Base-by-base conservation (phyloP, 345 rosid genomes). In the Hypericum perforatum region DNA sequence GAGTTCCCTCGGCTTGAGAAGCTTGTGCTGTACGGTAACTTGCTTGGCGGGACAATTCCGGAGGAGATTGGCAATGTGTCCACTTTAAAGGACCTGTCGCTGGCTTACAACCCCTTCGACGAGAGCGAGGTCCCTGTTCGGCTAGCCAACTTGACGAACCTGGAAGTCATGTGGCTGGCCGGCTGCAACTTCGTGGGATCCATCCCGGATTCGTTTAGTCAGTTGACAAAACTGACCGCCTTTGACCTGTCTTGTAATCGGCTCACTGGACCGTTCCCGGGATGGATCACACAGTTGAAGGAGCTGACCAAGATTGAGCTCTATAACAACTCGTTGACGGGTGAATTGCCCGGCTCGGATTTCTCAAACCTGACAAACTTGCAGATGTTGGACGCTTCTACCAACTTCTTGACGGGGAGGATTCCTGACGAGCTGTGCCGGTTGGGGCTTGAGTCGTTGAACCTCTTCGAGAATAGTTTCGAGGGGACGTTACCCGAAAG, bases 251-350 rank as follows among this genome's bases (percentile, higher is more conserved):
- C 84, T 5, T 0, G 0, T 0, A 90, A 86, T 59, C 48, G 36
- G 38, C 80, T 90, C 61, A 72, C 77, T 14, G 97, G 94, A 45
- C 55, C 83, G 8, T 67, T 86, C 49, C 98, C 92, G 22, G 58
- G 70, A 58, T 82, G 81, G 52, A 67, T 87, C 41, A 59, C 75
- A 0, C 57, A 76, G 72, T 62, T 85, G 39, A 66, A 54, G 43
- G 74, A 62, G 49, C 67, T 87, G 41, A 59, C 75, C 0, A 56
- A 82, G 46, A 74, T 91, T 38, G 98, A 91, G 80, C 65, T 87
- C 16, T 91, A n/a, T 58, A 56, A 74, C 12, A 91, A 91, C 79
- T 70, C 81, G 3, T 58, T 91, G 39, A 71, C 92, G 4, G 95
- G 96, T 11, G 78, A 66, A 59, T 71, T 91, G 52, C 87, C 87